Evolutionary conservation across 1,284 basidiomycete genomes (phyloP).

Genomic region (Irpex lacteus): DNA sequence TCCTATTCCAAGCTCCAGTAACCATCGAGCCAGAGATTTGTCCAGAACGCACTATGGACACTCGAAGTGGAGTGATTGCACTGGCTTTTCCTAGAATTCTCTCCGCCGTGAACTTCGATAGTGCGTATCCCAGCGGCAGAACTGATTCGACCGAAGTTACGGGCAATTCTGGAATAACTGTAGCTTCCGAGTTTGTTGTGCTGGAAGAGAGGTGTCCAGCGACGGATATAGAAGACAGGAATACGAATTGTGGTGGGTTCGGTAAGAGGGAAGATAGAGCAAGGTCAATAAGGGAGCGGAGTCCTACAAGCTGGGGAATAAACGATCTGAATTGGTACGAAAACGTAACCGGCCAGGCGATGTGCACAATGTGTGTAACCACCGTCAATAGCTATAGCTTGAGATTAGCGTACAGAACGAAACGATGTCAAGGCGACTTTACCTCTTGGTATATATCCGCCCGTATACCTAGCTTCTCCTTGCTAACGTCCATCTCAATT

Average conservation of each 20-base stretch:
- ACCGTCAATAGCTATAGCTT: constrained; percentile 2
- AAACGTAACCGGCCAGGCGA: constrained; percentile 35
- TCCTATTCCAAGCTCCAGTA: constrained; percentile 27
- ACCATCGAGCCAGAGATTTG: constrained; percentile 26
- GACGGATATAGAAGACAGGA: constrained; percentile 23
- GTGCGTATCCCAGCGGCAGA: constrained; percentile 27
- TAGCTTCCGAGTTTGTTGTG: constrained; percentile 9
- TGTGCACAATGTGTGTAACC: constrained; percentile 25
- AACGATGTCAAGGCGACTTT: neutral
- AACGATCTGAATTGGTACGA: constrained; percentile 33
- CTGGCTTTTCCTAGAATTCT: constrained; percentile 24
- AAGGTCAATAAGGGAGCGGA: constrained; percentile 31
- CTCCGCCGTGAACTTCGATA: constrained; percentile 36
- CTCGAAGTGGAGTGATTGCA: constrained; percentile 19
- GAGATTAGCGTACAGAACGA: no score
- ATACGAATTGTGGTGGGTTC: constrained; percentile 24
- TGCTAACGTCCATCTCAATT: neutral
- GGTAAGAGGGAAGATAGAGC: constrained; percentile 25
- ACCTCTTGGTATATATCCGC: constrained; percentile 16
- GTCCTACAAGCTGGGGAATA: constrained; percentile 28
- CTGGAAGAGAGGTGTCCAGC: neutral
- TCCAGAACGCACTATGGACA: constrained; percentile 27
- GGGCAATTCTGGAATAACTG: constrained; percentile 18
- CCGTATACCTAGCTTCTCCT: constrained; percentile 14
- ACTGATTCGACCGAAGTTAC: neutral